Evolutionary conservation across 257 asterid species (phyloP).

Genomic region (Datura wrightii): DNA sequence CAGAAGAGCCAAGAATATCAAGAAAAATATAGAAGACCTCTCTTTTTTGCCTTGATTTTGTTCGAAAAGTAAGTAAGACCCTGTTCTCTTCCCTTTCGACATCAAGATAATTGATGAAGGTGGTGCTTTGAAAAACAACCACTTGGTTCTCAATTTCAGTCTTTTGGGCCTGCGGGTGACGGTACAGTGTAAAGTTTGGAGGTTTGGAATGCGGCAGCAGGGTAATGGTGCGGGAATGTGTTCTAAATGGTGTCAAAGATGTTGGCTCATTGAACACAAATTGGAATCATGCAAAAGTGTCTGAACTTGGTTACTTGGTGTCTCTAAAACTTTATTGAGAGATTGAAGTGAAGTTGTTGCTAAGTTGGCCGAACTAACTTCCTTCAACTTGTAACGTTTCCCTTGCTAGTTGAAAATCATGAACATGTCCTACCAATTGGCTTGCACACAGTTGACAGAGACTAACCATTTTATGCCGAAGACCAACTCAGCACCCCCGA

Average conservation of each 20-base stretch:
- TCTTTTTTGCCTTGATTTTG: too few relatives aligned
- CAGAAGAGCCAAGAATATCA: too few relatives aligned
- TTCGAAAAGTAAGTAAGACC: too few relatives aligned
- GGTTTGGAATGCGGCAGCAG: too few relatives aligned
- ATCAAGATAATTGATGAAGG: too few relatives aligned
- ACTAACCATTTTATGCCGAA: constrained; percentile 33
- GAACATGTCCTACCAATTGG: constrained; percentile 34
- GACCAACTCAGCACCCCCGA: constrained; percentile 27
- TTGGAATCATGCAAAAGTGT: not conserved
- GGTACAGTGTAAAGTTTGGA: too few relatives aligned
- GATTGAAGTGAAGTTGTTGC: not conserved
- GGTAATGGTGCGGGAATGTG: not conserved
- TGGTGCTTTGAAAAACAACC: too few relatives aligned
- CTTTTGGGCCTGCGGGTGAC: too few relatives aligned
- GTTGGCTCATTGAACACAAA: not conserved
- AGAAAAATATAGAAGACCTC: too few relatives aligned
- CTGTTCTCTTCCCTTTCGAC: too few relatives aligned
- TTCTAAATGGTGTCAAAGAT: not conserved
- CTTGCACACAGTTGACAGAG: constrained; percentile 30
- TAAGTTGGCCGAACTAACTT: not conserved
- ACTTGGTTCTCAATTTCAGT: too few relatives aligned
- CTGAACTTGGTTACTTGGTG: not conserved
- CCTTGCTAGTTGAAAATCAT: constrained; percentile 21
- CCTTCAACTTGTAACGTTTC: constrained; percentile 15
- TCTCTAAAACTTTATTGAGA: not conserved